Base-by-base conservation (phyloP, 805 yeast species). In the Debaryomyces prosopidis region DNA sequence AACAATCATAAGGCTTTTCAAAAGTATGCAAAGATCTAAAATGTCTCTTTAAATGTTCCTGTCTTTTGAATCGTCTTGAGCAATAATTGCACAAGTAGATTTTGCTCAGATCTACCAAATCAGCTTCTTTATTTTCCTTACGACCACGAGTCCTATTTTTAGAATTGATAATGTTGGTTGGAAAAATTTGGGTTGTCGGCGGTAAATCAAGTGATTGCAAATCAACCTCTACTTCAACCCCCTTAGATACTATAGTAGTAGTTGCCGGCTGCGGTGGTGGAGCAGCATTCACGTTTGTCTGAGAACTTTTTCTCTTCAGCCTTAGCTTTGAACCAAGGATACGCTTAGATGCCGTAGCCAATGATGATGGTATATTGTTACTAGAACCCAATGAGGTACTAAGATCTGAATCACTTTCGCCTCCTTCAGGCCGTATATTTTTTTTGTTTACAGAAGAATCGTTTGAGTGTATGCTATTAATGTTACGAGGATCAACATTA, bases 31-130 rank as follows among this genome's bases (percentile, higher is more conserved):
- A 70, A 15, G 89, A 81, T 46, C 91, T 69, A 59, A 82, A 79
- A 56, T 86, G 94, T 48, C 94, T 74, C 59, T 84, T 84, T 53
- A 86, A 66, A 62, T 86, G 94, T 57, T 86, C 94, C 60, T 85
- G 89, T 53, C 94, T 74, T 58, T 84, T 81, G 65, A 86, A 86
- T 32, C 77, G 59, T 52, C 91, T 74, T 39, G 77, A 73, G 60
- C 92, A 85, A 55, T 73, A 77, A 27, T 77, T 78, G 60, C 91
- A 85, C 26, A 78, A 77, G 58, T 76, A 85, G 35, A 80, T 80
- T 62, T 84, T 84, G 9, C 76, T 41, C 50, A 69, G 73, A 50
- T 72, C 77, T 40, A 58, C 62, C 57, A 69, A 50, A 55, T 82
- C 87, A 15, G 79, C 82, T 40, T 77, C 79, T 49, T 77, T 66